Base-by-base conservation (phyloP, 2,329 filamentous ascomycete species). In the Microcyclospora pomicola region DNA sequence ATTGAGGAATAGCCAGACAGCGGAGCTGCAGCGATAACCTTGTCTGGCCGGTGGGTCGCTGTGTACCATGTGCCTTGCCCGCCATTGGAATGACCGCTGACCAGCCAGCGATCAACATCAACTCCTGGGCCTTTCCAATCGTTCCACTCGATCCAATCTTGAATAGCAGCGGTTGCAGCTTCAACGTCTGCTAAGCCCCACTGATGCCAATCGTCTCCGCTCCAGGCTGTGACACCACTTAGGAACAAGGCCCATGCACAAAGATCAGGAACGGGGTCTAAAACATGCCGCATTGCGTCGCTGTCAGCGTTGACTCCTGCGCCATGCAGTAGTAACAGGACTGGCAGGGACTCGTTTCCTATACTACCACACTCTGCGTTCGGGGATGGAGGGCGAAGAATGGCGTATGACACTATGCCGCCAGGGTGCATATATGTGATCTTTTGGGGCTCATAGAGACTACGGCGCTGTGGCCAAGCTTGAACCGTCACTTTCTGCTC, bases 171-270 rank as follows among this genome's bases (percentile, higher is more conserved):
- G 5, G 74, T 51, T 3, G 71, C 69, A 45, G 68, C 68, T 53
- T 73, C 62, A 19, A 71, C 61, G 52, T 77, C 73, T 14, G 66
- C 59, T 45, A 69, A 67, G 0, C 72, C 72, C 70, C 71, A 76
- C 5, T 59, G 65, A 49, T 75, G 73, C 73, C 73, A 76, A 47
- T 76, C 73, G 52, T 77, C 72, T 15, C 68, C 67, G 46, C 68
- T 71, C 73, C 73, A 76, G 5, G 68, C 55, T 13, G 71, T 75
- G 12, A 69, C 69, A 15, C 72, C 73, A 3, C 66, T 70, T 9
- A 73, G 71, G 45, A 72, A 67, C 12, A 76, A 36, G 1, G 68
- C 58, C 69, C 71, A 77, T 2, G 69, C 65, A 42, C 67, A 70
- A 15, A 75, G 53, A 41, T 72, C 64, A 15, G 67, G 61, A 1